phyloP scores from a whole-genome alignment of 192 early-diverging fungal genomes.

The Umbelopsis vinacea region DNA sequence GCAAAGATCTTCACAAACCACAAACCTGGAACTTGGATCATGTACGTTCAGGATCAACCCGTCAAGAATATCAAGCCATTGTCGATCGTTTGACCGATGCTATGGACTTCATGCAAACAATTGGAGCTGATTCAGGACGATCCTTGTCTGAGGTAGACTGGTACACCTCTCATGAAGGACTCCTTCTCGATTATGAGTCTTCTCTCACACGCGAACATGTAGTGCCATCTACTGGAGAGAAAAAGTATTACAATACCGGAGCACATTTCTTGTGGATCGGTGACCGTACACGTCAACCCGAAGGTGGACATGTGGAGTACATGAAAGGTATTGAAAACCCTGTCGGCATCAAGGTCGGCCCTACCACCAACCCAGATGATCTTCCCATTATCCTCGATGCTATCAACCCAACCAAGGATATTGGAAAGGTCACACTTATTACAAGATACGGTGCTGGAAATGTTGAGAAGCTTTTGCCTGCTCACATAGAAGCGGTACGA shows the following conservation, averaged over 20 bases:
- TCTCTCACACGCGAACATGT: conserved; percentile 74
- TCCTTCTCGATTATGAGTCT: conserved; percentile 92
- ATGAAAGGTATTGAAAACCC: conserved; percentile 97
- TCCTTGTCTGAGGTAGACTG: conserved; percentile 85
- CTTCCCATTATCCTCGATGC: conserved; percentile 83
- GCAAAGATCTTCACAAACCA: conserved; percentile 87
- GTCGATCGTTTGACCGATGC: conserved; percentile 87
- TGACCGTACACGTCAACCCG: conserved; percentile 93
- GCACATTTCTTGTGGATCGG: conserved; percentile 99
- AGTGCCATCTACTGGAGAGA: conserved; percentile 51
- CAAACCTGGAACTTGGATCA: conserved; percentile 89
- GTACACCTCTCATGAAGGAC: conserved; percentile 95
- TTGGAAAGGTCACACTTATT: conserved; percentile 94
- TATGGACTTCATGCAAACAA: conserved; percentile 92
- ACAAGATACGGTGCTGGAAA: conserved; percentile 91
- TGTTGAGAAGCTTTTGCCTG: conserved; percentile 80
- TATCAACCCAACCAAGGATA: conserved; percentile 83
- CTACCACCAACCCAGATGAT: conserved; percentile 87
- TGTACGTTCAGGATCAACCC: conserved; percentile 77
- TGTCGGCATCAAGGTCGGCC: conserved; percentile 95
- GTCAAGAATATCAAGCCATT: conserved; percentile 88
- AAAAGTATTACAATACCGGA: conserved; percentile 88
- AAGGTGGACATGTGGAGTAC: conserved; percentile 97
- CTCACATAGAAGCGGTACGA: conserved; percentile 91
- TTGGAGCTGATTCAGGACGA: conserved; percentile 75